These are phyloP conservation scores for Pseudoneurospora amorphoporcata DNA, from an alignment of 495 filamentous ascomycete species.

Conservation along the genomic window DNA sequence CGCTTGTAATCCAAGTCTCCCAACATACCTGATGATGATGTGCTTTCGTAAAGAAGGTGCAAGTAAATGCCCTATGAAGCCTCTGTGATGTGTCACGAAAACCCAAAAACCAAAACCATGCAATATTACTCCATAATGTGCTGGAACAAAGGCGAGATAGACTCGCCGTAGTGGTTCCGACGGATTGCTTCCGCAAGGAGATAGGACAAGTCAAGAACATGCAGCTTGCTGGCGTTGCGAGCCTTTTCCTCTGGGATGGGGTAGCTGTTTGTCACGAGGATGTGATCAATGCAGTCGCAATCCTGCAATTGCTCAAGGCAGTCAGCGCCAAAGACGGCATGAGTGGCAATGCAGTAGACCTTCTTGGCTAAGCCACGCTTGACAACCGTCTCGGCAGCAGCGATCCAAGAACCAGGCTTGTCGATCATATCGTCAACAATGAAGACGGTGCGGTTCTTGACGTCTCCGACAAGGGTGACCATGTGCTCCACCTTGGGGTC, in stretches of 20 bases:
- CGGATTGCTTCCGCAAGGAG: slow-evolving; percentile 86
- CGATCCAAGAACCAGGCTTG: slow-evolving; percentile 93
- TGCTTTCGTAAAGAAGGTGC: background rate
- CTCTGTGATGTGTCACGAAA: slow-evolving; percentile 1
- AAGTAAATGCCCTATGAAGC: slow-evolving; percentile 1
- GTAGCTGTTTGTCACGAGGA: slow-evolving; percentile 95
- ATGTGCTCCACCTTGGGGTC: slow-evolving; percentile 76
- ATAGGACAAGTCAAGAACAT: slow-evolving; percentile 77
- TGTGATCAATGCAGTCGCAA: slow-evolving; percentile 83
- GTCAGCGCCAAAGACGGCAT: slow-evolving; percentile 85
- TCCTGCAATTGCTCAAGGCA: slow-evolving; percentile 82
- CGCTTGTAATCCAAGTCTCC: slow-evolving; percentile 15
- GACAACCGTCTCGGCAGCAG: slow-evolving; percentile 93
- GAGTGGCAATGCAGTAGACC: slow-evolving; percentile 96
- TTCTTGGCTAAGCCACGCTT: slow-evolving; percentile 85
- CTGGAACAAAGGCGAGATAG: slow-evolving; percentile 77
- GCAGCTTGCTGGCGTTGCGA: slow-evolving; percentile 67
- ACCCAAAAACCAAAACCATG: slow-evolving; percentile 8
- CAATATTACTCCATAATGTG: slow-evolving; percentile 46
- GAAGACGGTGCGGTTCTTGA: slow-evolving; percentile 74
- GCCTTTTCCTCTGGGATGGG: slow-evolving; percentile 68
- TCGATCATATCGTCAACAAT: slow-evolving; percentile 99
- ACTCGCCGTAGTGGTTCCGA: slow-evolving; percentile 87
- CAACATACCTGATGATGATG: slow-evolving; percentile 5
- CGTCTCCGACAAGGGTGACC: slow-evolving; percentile 92